Conservation (phyloP, 345 rosid species). For the Fremontodendron californicum region DNA sequence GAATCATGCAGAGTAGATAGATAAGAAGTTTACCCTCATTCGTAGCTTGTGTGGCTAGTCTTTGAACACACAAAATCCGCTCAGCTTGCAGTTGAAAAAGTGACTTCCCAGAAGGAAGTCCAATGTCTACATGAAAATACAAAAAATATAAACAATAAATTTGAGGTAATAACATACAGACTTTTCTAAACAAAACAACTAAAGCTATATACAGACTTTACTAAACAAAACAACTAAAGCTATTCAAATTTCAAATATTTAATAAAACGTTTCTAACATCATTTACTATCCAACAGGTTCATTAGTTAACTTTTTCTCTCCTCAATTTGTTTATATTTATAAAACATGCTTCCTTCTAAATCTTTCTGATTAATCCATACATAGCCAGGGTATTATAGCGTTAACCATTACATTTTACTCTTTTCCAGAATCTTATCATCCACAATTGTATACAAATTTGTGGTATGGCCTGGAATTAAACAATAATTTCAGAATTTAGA, state of each 20-base stretch:
- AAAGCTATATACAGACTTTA: neutral
- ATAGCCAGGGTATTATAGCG: neutral
- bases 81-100: conserved; percentile 98
- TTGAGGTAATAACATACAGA: neutral
- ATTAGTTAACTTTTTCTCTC: neutral
- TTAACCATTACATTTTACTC: neutral
- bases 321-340: neutral
- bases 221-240: neutral
- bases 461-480: neutral
- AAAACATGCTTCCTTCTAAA: neutral
- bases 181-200: neutral
- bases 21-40: conserved; percentile 58
- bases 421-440: neutral
- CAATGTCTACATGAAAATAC: conserved; percentile 54
- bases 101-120: conserved; percentile 94
- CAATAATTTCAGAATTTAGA: neutral
- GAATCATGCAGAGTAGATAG: conserved; percentile 8
- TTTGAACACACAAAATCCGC: conserved; percentile 81
- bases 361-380: neutral
- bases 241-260: neutral
- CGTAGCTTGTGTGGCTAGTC: conserved; percentile 74
- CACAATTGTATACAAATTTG: neutral
- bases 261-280: neutral
- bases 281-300: neutral
- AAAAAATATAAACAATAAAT: conserved; percentile 5